Evolutionary conservation across 306 rosid species (phyloP).

Genomic region (Pterocarpus macrocarpus): DNA sequence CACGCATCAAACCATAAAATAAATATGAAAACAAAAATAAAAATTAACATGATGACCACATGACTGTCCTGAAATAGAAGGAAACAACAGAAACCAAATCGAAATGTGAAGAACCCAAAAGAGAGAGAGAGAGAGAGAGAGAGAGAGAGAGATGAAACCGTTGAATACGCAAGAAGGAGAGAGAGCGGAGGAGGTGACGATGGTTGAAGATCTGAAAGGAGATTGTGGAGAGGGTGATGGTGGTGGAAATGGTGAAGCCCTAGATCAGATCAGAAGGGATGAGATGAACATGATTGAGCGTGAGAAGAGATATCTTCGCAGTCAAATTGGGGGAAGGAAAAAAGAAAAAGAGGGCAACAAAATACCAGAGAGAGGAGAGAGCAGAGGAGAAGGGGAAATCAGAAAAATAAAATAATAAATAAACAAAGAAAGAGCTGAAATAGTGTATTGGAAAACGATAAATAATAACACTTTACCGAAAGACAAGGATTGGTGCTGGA

Average conservation of each 20-base stretch:
- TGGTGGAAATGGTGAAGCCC: neutral
- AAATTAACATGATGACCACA: neutral
- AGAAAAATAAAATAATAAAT: too few species aligned
- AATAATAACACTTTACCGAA: neutral
- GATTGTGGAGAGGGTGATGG: neutral
- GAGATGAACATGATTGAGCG: neutral
- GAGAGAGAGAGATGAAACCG: constrained; percentile 37
- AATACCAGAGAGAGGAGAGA: neutral
- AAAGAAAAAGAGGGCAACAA: neutral
- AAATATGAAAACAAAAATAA: neutral
- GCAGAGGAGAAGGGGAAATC: neutral
- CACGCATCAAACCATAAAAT: constrained; percentile 8
- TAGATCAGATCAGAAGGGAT: neutral
- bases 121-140: neutral
- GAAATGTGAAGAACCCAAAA: constrained; percentile 14
- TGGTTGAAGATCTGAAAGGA: neutral
- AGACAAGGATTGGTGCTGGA: neutral
- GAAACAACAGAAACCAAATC: neutral
- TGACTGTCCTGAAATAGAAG: neutral
- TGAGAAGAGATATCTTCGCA: neutral
- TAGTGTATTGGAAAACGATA: too few species aligned
- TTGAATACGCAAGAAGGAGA: constrained; percentile 2
- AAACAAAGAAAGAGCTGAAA: too few species aligned
- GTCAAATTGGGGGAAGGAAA: neutral
- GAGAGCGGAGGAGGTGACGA: neutral